Conservation (phyloP, 208 protist species). For the Novymonas esmeraldas region DNA sequence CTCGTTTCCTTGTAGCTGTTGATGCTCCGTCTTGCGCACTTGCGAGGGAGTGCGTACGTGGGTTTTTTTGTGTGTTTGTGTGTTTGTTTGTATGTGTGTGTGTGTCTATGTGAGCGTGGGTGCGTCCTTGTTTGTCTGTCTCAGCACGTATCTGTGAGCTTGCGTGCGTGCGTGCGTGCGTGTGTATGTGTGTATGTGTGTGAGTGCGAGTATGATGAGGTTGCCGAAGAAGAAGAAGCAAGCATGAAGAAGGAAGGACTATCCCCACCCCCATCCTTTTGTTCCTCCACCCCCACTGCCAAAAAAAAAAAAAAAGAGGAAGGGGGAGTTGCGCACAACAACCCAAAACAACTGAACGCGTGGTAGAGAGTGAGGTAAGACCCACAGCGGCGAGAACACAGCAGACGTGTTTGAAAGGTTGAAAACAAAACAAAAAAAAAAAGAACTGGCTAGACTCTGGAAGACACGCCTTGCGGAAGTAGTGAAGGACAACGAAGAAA, state of each 20-base stretch:
- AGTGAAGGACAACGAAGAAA: too few relatives aligned
- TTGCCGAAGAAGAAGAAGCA: neutral
- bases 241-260: conserved; percentile 7
- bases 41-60: too few relatives aligned
- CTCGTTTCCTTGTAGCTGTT: too few relatives aligned
- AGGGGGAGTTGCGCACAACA: neutral
- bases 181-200: conserved; percentile 2
- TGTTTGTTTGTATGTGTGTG: neutral
- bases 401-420: neutral
- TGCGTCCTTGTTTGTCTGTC: neutral
- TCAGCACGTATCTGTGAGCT: neutral
- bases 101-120: neutral
- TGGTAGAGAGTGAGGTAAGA: neutral
- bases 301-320: conserved; percentile 12
- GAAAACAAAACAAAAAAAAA: neutral
- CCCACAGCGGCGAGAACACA: neutral
- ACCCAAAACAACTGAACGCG: neutral
- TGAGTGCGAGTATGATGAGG: conserved; percentile 11
- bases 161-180: neutral
- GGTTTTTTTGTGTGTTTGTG: neutral
- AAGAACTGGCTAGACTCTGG: neutral
- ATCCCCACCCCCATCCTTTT: conserved; percentile 1
- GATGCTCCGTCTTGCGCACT: too few relatives aligned
- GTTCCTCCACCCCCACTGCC: neutral
- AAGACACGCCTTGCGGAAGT: too few relatives aligned